phyloP scores from a whole-genome alignment of 257 asterid genomes.

The Fraxinus quadrangulata region DNA sequence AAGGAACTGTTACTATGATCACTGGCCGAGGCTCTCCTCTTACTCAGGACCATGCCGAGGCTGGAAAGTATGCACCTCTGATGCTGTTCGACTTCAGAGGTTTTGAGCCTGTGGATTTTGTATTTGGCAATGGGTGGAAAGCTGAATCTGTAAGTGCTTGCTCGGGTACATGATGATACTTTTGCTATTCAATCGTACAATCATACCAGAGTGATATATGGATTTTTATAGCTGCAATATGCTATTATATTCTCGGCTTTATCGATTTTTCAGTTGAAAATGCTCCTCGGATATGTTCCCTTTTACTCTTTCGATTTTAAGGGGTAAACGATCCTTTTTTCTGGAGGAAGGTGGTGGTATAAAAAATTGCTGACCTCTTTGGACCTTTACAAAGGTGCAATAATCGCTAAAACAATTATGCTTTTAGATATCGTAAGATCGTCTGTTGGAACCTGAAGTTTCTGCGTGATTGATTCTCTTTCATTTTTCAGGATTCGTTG shows the following conservation, averaged over 20 bases:
- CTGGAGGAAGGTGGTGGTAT: neutral
- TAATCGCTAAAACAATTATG: neutral
- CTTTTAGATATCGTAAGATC: neutral
- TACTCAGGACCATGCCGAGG: slow-evolving; percentile 57
- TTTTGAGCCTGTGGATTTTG: slow-evolving; percentile 71
- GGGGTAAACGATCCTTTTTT: neutral
- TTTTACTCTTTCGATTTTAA: neutral
- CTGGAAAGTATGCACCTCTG: slow-evolving; percentile 55
- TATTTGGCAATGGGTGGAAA: slow-evolving; percentile 76
- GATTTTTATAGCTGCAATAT: neutral
- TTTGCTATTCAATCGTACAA: neutral
- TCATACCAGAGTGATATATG: neutral
- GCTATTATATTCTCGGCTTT: neutral
- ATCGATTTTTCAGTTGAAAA: too few relatives aligned
- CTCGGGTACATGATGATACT: neutral
- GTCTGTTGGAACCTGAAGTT: neutral
- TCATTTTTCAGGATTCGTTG: neutral
- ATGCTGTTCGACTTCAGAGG: slow-evolving; percentile 79
- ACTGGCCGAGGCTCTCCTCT: slow-evolving; percentile 77
- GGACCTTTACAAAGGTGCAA: neutral
- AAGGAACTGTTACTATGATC: slow-evolving; percentile 77
- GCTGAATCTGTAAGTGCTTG: slow-evolving; percentile 72
- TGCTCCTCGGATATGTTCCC: neutral
- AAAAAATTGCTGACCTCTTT: neutral
- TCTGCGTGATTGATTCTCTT: neutral